Evolutionary conservation across 495 filamentous ascomycete species (phyloP).

Genomic region (Aspergillus sparsus): DNA sequence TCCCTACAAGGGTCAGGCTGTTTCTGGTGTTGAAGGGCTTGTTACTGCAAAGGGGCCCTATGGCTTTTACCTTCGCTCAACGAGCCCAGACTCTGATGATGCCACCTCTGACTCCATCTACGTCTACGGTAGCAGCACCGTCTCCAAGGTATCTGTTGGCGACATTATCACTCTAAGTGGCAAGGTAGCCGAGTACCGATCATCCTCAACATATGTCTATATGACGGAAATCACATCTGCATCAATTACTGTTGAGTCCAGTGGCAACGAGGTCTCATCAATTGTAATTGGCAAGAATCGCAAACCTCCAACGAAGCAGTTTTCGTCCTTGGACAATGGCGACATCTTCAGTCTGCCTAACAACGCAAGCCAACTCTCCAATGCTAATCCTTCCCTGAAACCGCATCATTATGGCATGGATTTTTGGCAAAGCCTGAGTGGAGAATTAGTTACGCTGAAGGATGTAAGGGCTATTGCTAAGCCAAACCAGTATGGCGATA

Average conservation of each 20-base stretch:
- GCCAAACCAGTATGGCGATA: constrained; percentile 60
- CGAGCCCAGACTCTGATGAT: constrained; percentile 46
- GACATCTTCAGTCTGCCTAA: constrained; percentile 55
- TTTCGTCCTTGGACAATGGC: constrained; percentile 52
- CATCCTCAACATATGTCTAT: constrained; percentile 50
- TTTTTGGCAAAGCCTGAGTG: constrained; percentile 64
- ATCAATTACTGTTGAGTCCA: constrained; percentile 43
- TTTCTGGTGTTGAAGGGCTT: constrained; percentile 57
- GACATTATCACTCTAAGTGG: constrained; percentile 58
- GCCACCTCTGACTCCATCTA: constrained; percentile 57
- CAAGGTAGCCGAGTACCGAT: constrained; percentile 57
- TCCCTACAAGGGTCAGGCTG: constrained; percentile 48
- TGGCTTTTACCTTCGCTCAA: constrained; percentile 60
- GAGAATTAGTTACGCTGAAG: constrained; percentile 57
- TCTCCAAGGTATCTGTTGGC: constrained; percentile 50
- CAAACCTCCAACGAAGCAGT: constrained; percentile 54
- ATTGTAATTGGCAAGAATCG: constrained; percentile 55
- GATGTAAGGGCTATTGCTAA: constrained; percentile 48
- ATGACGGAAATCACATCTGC: constrained; percentile 57
- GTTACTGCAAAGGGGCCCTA: constrained; percentile 59
- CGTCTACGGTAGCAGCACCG: constrained; percentile 47
- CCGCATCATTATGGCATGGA: constrained; percentile 59
- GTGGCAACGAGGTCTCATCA: constrained; percentile 46
- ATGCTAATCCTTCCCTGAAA: constrained; percentile 53
- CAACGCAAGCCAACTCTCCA: constrained; percentile 50